Conservation (phyloP, 2,329 filamentous ascomycete genomes). For the Epichloe baconii region DNA sequence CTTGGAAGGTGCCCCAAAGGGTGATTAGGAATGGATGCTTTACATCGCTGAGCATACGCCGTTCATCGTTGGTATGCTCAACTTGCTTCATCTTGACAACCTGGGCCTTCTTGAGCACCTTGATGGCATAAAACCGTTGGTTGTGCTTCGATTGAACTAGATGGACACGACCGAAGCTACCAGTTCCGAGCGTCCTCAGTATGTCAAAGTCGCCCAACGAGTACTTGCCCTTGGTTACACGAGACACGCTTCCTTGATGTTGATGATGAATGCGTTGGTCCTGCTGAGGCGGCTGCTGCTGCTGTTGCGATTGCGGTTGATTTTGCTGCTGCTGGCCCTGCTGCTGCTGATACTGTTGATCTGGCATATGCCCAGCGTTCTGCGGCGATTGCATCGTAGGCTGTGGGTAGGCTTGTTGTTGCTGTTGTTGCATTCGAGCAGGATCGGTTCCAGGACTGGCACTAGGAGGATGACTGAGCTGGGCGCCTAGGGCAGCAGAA, state of each 20-base stretch:
- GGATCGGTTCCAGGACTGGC: slow-evolving; percentile 26
- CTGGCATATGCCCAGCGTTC: slow-evolving; percentile 4
- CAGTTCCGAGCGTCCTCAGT: slow-evolving; percentile 83
- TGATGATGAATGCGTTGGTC: slow-evolving; percentile 19
- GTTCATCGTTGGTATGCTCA: slow-evolving; percentile 97
- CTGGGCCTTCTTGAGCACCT: slow-evolving; percentile 96
- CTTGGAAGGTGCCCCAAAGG: slow-evolving; percentile 96
- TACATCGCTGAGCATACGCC: slow-evolving; percentile 88
- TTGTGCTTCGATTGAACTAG: slow-evolving; percentile 97
- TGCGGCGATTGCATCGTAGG: slow-evolving; percentile 16
- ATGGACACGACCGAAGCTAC: slow-evolving; percentile 93
- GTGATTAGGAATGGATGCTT: slow-evolving; percentile 98
- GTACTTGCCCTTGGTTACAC: slow-evolving; percentile 95
- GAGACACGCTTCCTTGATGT: slow-evolving; percentile 23
- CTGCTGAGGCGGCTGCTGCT: slow-evolving; percentile 13
- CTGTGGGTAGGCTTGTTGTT: slow-evolving; percentile 17
- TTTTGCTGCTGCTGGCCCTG: slow-evolving; percentile 9
- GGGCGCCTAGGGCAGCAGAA: slow-evolving; percentile 15
- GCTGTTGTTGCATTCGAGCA: slow-evolving; percentile 24
- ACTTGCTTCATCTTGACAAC: slow-evolving; percentile 99
- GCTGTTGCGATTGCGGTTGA: slow-evolving; percentile 16
- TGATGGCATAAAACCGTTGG: slow-evolving; percentile 94
- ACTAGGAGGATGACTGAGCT: slow-evolving; percentile 15
- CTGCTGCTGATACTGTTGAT: slow-evolving; percentile 17
- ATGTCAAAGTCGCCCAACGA: slow-evolving; percentile 82